Evolutionary conservation across 2,329 filamentous ascomycete species (phyloP), one percentile per base, ranked within the genome.

Genomic region (Fusarium sp.): DNA sequence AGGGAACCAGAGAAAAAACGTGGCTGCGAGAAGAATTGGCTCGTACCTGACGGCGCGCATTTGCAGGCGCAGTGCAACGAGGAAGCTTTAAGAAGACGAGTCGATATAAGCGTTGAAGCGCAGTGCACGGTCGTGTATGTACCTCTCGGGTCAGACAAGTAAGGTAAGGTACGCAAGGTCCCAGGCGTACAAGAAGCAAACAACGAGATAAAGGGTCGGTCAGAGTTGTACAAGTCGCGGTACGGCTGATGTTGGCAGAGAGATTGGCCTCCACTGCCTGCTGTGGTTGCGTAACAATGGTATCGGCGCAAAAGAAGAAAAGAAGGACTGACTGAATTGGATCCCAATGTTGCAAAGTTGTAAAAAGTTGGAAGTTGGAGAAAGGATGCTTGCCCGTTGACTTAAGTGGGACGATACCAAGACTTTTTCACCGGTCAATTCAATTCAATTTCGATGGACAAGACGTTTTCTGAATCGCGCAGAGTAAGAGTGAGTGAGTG

Each of bases 31-130:
- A 15, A 64, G 36, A 47, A 47, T 68, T 62, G 70, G 55, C 39
- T 59, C 68, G 68, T 75, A 75, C 72, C 72, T 74, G 68, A 66
- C 60, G 70, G 64, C 56, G 59, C 70, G 70, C 66, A 68, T 65
- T 56, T 66, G 72, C 63, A 74, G 61, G 32, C 20, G 72, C 68
- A 51, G 72, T 75, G 64, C 41, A 55, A 74, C 66, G n/a, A 51
- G 6, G n/a, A 50, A 50, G 48, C 28, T 20, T 41, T 47, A 45
- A 41, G 45, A 11, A 28, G 26, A 28, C 52, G 38, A 47, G 50
- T 62, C 48, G 44, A 66, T 66, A 70, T 55, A 44, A 68, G 26
- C 41, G 55, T 60, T 62, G 66, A 34, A 32, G 54, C 50, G 71
- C 67, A 56, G 60, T 48, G 67, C 71, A 72, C 56, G 26, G 65